Conservation (phyloP, 805 yeast species). For the Candida tammaniensis region DNA sequence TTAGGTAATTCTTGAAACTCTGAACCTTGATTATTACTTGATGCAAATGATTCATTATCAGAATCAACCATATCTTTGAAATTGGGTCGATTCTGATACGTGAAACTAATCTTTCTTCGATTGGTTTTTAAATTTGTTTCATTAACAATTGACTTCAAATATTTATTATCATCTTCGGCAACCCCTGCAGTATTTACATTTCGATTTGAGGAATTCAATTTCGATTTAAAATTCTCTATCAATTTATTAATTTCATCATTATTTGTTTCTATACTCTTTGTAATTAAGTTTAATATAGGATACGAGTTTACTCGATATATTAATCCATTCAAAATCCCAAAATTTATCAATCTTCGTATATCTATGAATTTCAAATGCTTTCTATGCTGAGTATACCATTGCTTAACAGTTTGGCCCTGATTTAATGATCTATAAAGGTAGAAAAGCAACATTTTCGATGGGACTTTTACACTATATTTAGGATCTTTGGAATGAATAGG, state of each 20-base stretch:
- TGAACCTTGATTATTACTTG: neutral
- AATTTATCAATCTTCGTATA: conserved; percentile 77
- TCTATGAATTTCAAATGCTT: conserved; percentile 65
- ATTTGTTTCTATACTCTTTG: conserved; percentile 34
- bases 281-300: conserved; percentile 54
- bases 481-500: conserved; percentile 12
- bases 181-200: conserved; percentile 6
- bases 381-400: conserved; percentile 75
- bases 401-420: conserved; percentile 72
- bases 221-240: conserved; percentile 12
- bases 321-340: conserved; percentile 80
- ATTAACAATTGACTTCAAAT: conserved; percentile 20
- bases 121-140: conserved; percentile 19
- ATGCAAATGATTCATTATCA: conserved; percentile 5
- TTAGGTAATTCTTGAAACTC: conserved; percentile 5
- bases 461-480: conserved; percentile 32
- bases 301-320: conserved; percentile 78
- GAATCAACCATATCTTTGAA: conserved; percentile 12
- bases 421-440: conserved; percentile 72
- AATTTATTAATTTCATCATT: conserved; percentile 19
- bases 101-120: conserved; percentile 35
- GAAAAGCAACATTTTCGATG: conserved; percentile 66
- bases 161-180: conserved; percentile 9
- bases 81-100: conserved; percentile 11
- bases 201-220: conserved; percentile 10